phyloP scores from a whole-genome alignment of 2,329 filamentous ascomycete genomes.

The Westerdykella ornata region DNA sequence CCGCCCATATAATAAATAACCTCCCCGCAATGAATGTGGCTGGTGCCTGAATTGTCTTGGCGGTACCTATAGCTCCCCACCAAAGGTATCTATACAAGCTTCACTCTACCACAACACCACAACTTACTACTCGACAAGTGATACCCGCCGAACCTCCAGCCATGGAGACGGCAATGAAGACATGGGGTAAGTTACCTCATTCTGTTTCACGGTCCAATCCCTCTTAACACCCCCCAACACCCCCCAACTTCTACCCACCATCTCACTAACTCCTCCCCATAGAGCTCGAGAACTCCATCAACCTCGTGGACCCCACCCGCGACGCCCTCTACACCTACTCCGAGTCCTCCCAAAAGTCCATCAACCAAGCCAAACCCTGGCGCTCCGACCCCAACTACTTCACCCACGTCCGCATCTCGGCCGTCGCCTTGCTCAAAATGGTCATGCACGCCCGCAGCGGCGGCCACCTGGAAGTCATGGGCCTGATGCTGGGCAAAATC shows the following conservation, averaged over 20 bases:
- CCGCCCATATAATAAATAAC: background rate
- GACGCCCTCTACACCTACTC: conserved; percentile 91
- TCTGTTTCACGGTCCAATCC: background rate
- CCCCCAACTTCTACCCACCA: background rate
- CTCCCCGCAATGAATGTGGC: background rate
- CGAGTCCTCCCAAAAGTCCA: conserved; percentile 57
- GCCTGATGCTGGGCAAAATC: conserved; percentile 93
- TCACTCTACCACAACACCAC: background rate
- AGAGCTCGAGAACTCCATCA: conserved; percentile 82
- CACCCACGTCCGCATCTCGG: conserved; percentile 87
- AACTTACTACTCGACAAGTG: too few species aligned
- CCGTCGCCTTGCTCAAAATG: conserved; percentile 95
- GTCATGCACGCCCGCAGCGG: conserved; percentile 98
- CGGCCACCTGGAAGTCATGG: conserved; percentile 91
- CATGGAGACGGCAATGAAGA: conserved; percentile 35
- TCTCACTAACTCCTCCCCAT: conserved; percentile 14
- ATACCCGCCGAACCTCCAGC: conserved; percentile 4
- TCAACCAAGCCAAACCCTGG: conserved; percentile 67
- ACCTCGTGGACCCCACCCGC: conserved; percentile 75
- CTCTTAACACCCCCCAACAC: background rate
- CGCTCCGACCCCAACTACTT: conserved; percentile 74
- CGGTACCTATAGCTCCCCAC: conserved; percentile 24
- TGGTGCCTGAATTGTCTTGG: conserved; percentile 27
- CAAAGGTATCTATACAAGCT: too few species aligned
- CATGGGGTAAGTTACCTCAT: conserved; percentile 28